Evolutionary conservation across 108 stramenopile species (phyloP).

Genomic region (Asterionellopsis glacialis): DNA sequence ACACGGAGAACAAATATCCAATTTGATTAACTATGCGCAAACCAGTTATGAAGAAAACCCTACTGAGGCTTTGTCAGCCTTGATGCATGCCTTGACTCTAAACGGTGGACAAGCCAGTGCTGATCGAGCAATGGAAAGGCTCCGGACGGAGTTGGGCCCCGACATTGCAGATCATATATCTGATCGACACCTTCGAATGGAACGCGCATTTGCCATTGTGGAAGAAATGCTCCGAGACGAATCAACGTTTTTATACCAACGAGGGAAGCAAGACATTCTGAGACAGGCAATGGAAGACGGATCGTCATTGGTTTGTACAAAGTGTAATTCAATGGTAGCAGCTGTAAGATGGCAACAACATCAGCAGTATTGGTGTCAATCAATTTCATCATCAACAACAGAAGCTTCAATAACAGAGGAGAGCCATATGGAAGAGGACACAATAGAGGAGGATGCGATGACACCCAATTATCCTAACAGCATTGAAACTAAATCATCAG

Average conservation of each 20-base stretch:
- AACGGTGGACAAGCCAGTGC: conserved; percentile 22
- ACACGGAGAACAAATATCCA: conserved; percentile 17
- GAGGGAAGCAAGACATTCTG: conserved; percentile 36
- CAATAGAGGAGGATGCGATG: no score
- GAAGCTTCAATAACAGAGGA: no score
- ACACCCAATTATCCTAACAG: no score
- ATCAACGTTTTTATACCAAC: conserved; percentile 32
- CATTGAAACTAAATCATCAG: no score
- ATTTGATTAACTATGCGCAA: conserved; percentile 33
- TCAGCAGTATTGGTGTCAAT: conserved; percentile 33
- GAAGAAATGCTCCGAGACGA: conserved; percentile 26
- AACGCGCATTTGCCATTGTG: conserved; percentile 28
- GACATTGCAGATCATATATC: conserved; percentile 26
- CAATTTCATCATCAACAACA: background rate
- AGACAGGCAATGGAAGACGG: conserved; percentile 58
- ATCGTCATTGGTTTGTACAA: conserved; percentile 30
- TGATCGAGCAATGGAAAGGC: conserved; percentile 22
- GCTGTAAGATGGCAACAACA: conserved; percentile 38
- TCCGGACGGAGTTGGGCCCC: conserved; percentile 39
- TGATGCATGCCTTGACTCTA: conserved; percentile 41
- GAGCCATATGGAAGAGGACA: no score
- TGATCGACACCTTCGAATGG: conserved; percentile 10
- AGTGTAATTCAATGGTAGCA: conserved; percentile 37
- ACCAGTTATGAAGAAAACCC: conserved; percentile 37
- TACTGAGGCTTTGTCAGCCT: conserved; percentile 35